Base-by-base conservation (phyloP, 805 yeast species). In the Cyberlindnera maritima region DNA sequence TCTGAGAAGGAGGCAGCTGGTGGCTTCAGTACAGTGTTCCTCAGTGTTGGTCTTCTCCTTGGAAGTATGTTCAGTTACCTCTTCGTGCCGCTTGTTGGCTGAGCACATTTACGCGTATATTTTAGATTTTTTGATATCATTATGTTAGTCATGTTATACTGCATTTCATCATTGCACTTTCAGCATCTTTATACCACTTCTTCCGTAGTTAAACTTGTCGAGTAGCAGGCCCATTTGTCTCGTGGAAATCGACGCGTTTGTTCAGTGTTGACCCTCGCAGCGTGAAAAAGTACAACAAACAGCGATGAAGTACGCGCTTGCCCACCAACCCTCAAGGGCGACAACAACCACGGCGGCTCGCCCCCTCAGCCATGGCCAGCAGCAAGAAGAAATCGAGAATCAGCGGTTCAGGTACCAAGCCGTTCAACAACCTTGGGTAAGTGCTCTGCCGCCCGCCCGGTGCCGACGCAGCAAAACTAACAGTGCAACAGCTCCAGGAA, bases 1-100 rank as follows among this genome's bases (percentile, higher is more conserved):
- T 75, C 75, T 18, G 92, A 88, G 58, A 82, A 81, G 62, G 88
- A 88, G 49, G 96, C 97, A 0, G 96, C 98, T 1, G 97, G 97
- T 38, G 97, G 97, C 3, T 87, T 91, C 62, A 83, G 96, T 38
- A 81, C 89, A 1, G 80, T 91, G 19, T 81, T 88, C 54, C 76
- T 91, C 43, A 82, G 91, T 46, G 60, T 81, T 11, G 97, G 97
- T 0, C 73, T 92, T 42, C 81, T 94, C 0, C 69, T 75, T 2
- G 99, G 99, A 4, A 83, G 96, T 49, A 50, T 89, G 1, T 60
- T 82, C 44, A 86, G 96, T 58, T 92, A 89, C 59, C 51, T 79
- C 2, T 72, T 87, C 50, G 91, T 83, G 6, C 49, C 48, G 7
- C 37, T 49, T 15, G 53, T 52, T 17, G 49, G 50, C 4, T 52